These are phyloP conservation scores for Solanum chacoense DNA, from an alignment of 305 asterid species.

Conservation along the genomic window DNA sequence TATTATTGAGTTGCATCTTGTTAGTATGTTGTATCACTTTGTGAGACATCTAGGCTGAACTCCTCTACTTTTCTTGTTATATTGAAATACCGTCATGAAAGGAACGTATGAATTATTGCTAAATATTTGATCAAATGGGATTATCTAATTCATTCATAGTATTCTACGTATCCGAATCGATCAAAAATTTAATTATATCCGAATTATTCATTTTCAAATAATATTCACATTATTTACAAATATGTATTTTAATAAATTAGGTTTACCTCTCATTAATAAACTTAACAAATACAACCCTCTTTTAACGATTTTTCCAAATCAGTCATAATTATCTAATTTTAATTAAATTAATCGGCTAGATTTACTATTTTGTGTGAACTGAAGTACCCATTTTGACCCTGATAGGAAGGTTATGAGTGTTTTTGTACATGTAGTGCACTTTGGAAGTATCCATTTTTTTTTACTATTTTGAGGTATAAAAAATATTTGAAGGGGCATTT, in stretches of 20 bases:
- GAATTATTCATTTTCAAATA: neutral
- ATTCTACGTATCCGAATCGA: neutral
- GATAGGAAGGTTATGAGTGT: neutral
- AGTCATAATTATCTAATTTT: neutral
- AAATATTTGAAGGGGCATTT: too few species aligned
- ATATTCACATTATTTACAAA: neutral
- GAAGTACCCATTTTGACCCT: neutral
- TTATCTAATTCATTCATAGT: neutral
- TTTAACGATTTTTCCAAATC: neutral
- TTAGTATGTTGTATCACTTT: neutral
- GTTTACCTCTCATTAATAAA: neutral
- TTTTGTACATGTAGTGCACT: neutral
- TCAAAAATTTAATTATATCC: neutral
- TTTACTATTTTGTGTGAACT: neutral
- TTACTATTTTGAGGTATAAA: neutral
- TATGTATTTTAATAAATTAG: neutral
- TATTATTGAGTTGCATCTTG: neutral
- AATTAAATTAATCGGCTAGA: neutral
- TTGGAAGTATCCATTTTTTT: neutral
- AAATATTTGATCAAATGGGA: neutral
- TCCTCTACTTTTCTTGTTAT: neutral
- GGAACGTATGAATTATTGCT: neutral
- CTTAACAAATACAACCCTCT: neutral
- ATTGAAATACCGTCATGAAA: neutral
- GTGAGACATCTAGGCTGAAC: neutral